Percentiles rank a stretch among this genome's conserved stretches.
Conservation (phyloP, 169 alveolate genomes). For the Plasmodium fragile region DNA sequence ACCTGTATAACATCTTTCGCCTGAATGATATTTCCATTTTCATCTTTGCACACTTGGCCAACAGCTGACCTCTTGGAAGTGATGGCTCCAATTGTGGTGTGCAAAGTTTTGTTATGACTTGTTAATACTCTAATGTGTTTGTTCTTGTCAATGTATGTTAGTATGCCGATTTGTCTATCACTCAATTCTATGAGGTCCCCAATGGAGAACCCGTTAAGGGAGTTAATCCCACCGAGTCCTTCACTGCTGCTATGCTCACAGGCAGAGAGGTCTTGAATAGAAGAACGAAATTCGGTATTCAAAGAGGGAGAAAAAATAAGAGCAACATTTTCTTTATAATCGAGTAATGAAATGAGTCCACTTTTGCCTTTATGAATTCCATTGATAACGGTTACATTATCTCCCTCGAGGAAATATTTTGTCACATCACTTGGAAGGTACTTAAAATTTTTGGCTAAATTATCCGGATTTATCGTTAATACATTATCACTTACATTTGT, state of each 20-base stretch:
- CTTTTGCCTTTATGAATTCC: slow-evolving; percentile 89
- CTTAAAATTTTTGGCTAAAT: slow-evolving; percentile 83
- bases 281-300: slow-evolving; percentile 80
- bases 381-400: slow-evolving; percentile 86
- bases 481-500: slow-evolving; percentile 81
- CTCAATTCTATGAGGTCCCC: slow-evolving; percentile 87
- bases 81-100: slow-evolving; percentile 78
- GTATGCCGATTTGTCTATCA: slow-evolving; percentile 88
- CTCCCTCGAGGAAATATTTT: slow-evolving; percentile 88
- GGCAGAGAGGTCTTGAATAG: slow-evolving; percentile 79
- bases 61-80: slow-evolving; percentile 81
- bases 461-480: slow-evolving; percentile 85
- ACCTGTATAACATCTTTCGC: slow-evolving; percentile 78
- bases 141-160: slow-evolving; percentile 84
- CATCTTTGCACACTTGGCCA: slow-evolving; percentile 83
- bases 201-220: slow-evolving; percentile 87
- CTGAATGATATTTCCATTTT: slow-evolving; percentile 78
- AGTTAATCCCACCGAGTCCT: slow-evolving; percentile 75
- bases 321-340: slow-evolving; percentile 81
- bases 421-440: slow-evolving; percentile 80
- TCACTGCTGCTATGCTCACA: slow-evolving; percentile 70
- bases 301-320: slow-evolving; percentile 85
- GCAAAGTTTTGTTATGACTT: slow-evolving; percentile 62
- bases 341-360: slow-evolving; percentile 85
- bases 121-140: slow-evolving; percentile 82